Evolutionary conservation across 371 early-diverging fungal genomes (phyloP).

Genomic region (Phascolomyces articulosus): DNA sequence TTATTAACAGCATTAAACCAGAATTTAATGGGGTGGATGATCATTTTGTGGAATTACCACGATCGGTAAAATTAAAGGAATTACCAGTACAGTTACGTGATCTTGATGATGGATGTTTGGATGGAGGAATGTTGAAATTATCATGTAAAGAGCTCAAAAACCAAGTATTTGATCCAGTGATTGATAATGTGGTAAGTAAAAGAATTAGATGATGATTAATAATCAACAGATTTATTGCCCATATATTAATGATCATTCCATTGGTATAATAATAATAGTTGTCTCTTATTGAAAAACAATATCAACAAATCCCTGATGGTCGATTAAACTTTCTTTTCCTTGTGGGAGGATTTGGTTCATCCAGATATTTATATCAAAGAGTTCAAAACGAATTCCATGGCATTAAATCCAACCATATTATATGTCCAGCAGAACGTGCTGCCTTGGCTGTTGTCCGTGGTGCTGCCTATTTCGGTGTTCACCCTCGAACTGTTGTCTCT

Average conservation of each 20-base stretch:
- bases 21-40: conserved; percentile 59
- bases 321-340: conserved; percentile 39
- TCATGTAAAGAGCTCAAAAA: conserved; percentile 49
- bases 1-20: conserved; percentile 59
- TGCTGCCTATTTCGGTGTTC: conserved; percentile 53
- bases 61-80: conserved; percentile 38
- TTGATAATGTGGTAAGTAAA: conserved; percentile 52
- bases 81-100: conserved; percentile 24
- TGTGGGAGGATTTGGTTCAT: conserved; percentile 56
- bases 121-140: conserved; percentile 53
- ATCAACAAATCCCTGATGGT: conserved; percentile 23
- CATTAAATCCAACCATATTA: conserved; percentile 27
- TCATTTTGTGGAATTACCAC: conserved; percentile 53
- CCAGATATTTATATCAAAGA: conserved; percentile 44
- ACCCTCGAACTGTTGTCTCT: conserved; percentile 52
- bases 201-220: neutral
- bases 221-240: too few relatives aligned
- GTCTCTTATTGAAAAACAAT: conserved; percentile 37
- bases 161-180: conserved; percentile 60
- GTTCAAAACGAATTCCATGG: conserved; percentile 32
- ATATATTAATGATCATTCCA: too few relatives aligned
- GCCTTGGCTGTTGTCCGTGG: conserved; percentile 54
- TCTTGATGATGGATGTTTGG: conserved; percentile 34
- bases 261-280: too few relatives aligned
- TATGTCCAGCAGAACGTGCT: conserved; percentile 46